Conservation (phyloP, 176 grass and related monocot genomes). For the Ensete ventricosum region DNA sequence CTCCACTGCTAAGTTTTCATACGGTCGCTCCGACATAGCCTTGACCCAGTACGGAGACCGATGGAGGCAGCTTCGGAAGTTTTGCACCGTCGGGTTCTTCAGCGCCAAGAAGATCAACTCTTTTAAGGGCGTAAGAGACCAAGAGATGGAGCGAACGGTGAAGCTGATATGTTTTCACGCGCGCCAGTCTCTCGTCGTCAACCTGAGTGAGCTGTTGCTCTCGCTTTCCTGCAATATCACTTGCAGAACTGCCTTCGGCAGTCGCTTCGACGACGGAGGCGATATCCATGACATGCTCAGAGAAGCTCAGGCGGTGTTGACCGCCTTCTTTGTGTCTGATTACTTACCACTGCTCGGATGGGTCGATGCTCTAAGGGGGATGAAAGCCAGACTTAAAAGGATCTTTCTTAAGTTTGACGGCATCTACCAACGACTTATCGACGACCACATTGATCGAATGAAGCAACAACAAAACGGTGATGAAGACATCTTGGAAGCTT, state of each 20-base stretch:
- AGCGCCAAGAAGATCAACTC: not conserved
- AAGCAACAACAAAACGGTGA: too few species aligned
- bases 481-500: too few species aligned
- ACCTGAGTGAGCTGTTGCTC: too few species aligned
- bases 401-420: not conserved
- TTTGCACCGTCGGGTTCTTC: not conserved
- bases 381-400: not conserved
- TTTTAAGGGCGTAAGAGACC: not conserved
- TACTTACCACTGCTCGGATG: not conserved
- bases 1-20: not conserved
- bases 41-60: not conserved
- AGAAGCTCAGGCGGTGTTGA: too few species aligned
- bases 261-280: too few species aligned
- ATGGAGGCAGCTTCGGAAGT: not conserved
- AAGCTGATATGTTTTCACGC: not conserved
- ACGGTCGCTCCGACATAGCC: not conserved
- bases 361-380: not conserved
- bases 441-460: too few species aligned
- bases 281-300: too few species aligned
- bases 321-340: not conserved
- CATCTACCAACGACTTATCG: not conserved
- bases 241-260: too few species aligned
- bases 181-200: not conserved
- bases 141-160: not conserved
- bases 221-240: too few species aligned